These are phyloP conservation scores for Auricularia cornea DNA, from an alignment of 768 basidiomycete species.

Conservation along the genomic window DNA sequence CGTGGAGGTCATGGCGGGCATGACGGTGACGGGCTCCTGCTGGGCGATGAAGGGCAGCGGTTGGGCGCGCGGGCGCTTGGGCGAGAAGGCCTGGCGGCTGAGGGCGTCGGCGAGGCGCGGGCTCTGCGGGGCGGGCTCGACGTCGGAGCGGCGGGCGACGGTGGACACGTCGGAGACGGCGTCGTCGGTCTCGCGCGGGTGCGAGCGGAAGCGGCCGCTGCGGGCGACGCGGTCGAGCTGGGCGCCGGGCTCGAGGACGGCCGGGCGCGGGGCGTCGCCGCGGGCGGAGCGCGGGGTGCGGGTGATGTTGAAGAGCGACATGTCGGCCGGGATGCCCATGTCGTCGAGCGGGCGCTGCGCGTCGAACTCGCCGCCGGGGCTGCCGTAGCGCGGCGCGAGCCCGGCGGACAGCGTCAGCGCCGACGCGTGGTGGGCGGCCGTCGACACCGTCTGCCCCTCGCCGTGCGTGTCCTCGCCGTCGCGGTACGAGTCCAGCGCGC, in stretches of 20 bases:
- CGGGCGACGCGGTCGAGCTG: conserved; percentile 54
- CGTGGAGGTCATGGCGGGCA: conserved; percentile 5
- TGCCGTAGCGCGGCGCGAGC: conserved; percentile 39
- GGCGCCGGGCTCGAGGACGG: conserved; percentile 53
- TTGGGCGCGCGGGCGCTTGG: conserved; percentile 58
- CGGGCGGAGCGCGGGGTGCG: conserved; percentile 32
- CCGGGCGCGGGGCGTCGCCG: conserved; percentile 31
- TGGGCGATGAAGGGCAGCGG: conserved; percentile 8
- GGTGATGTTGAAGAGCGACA: conserved; percentile 38
- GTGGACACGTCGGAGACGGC: conserved; percentile 32
- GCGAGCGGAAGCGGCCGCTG: conserved; percentile 40
- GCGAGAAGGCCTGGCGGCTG: conserved; percentile 60
- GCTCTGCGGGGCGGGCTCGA: conserved; percentile 30
- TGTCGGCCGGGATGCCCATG: conserved; percentile 38
- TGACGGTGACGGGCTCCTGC: neutral
- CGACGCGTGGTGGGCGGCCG: conserved; percentile 83
- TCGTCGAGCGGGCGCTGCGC: conserved; percentile 71
- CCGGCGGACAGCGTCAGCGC: conserved; percentile 82
- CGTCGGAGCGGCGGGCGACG: conserved; percentile 37
- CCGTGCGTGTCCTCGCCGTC: conserved; percentile 5
- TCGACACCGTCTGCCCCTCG: conserved; percentile 65
- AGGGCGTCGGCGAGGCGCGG: conserved; percentile 67
- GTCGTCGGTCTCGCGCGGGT: conserved; percentile 22
- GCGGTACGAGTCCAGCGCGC: neutral
- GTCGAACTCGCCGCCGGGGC: conserved; percentile 75